Evolutionary conservation across 805 yeast species (phyloP).

Genomic region (Hanseniaspora vineae): DNA sequence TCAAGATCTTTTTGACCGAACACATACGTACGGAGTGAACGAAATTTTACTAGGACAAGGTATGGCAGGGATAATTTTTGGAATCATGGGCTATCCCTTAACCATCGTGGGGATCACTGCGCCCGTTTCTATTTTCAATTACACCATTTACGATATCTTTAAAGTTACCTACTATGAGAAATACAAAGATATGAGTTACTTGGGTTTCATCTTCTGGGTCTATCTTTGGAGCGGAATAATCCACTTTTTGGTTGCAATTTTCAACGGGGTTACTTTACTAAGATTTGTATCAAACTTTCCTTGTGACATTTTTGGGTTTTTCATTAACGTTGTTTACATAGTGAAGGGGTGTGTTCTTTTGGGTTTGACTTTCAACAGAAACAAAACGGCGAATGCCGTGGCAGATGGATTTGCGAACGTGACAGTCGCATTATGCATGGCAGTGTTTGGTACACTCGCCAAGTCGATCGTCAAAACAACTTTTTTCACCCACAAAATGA

Average conservation of each 20-base stretch:
- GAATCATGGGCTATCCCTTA: conserved; percentile 81
- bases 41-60: conserved; percentile 79
- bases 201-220: conserved; percentile 94
- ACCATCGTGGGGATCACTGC: conserved; percentile 97
- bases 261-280: conserved; percentile 55
- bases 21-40: conserved; percentile 83
- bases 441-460: conserved; percentile 67
- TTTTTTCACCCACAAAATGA: conserved; percentile 42
- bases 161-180: neutral
- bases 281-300: conserved; percentile 67
- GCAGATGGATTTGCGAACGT: conserved; percentile 61
- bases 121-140: conserved; percentile 83
- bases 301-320: conserved; percentile 88
- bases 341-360: conserved; percentile 85
- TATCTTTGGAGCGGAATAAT: conserved; percentile 81
- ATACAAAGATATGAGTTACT: conserved; percentile 30
- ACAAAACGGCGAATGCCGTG: conserved; percentile 21
- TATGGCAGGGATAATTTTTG: conserved; percentile 80
- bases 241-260: conserved; percentile 60
- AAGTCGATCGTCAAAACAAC: conserved; percentile 33
- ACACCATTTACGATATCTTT: conserved; percentile 45
- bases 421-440: conserved; percentile 62
- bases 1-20: conserved; percentile 91
- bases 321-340: conserved; percentile 75
- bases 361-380: conserved; percentile 46